Conservation (phyloP, 1,284 basidiomycete species). For the Moesziomyces sp. region DNA sequence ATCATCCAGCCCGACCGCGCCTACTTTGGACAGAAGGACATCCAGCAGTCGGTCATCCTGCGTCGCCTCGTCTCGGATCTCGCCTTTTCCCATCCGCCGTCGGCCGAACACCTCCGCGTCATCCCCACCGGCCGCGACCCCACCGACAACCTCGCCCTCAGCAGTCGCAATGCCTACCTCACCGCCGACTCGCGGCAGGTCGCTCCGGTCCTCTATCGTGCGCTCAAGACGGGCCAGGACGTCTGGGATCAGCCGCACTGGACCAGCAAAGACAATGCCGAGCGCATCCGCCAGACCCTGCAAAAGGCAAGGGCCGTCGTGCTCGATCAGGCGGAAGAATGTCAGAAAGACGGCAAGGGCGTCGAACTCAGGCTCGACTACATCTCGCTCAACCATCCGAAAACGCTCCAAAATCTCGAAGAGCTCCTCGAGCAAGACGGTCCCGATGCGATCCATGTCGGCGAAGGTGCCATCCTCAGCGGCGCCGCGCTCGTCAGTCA, state of each 20-base stretch:
- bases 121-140: slow-evolving; percentile 80
- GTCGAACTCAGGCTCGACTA: slow-evolving; percentile 79
- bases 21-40: slow-evolving; percentile 99
- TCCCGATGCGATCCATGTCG: slow-evolving; percentile 55
- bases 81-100: slow-evolving; percentile 78
- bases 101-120: slow-evolving; percentile 76
- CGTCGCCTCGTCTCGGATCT: slow-evolving; percentile 86
- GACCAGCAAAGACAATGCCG: slow-evolving; percentile 12
- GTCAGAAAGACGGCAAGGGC: slow-evolving; percentile 9
- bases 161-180: slow-evolving; percentile 90
- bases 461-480: slow-evolving; percentile 78
- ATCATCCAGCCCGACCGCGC: slow-evolving; percentile 88
- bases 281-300: slow-evolving; percentile 46
- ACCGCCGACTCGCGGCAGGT: slow-evolving; percentile 74
- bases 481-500: slow-evolving; percentile 83
- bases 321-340: slow-evolving; percentile 14
- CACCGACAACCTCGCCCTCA: slow-evolving; percentile 80
- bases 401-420: slow-evolving; percentile 72
- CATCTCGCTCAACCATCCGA: slow-evolving; percentile 85
- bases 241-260: slow-evolving; percentile 38
- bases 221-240: slow-evolving; percentile 73
- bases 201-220: slow-evolving; percentile 79
- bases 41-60: slow-evolving; percentile 91
- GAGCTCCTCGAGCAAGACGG: slow-evolving; percentile 69
- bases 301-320: slow-evolving; percentile 42